Base-by-base conservation (phyloP, 805 yeast genomes). In the Wickerhamomyces chaumierensis region DNA sequence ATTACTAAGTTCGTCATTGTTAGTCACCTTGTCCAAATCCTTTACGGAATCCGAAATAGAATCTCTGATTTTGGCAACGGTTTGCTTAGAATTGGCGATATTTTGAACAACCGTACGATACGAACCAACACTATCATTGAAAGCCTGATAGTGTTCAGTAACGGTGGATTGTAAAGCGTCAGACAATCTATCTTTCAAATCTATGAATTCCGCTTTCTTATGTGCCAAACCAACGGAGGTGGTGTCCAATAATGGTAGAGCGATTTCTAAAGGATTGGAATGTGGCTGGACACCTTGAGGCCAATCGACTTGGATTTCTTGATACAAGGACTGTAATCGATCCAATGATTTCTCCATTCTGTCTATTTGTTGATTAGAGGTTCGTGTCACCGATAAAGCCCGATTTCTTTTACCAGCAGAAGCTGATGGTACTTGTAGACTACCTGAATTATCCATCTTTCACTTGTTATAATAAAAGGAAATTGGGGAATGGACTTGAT, bases 141-240 rank as follows among this genome's bases (percentile, higher is more conserved):
- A 87, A 2, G 85, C 78, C 54, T 84, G 88, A 55, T 78, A 80
- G 53, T 86, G 82, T 39, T 78, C 82, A 46, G 80, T 81, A 21
- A 88, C 96, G 2, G 88, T 84, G 18, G 59, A 61, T 42, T 79
- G 72, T 38, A 90, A 63, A 19, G 77, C 71, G 15, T 54, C 54
- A 14, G 78, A 72, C 12, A 88, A 70, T 38, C 71, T 63, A 18
- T 63, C 62, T 43, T 79, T 75, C 34, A 86, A 58, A 36, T 70
- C 69, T 33, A 68, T 63, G 48, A 90, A 90, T 43, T 84, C 87
- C 2, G 68, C 68, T 41, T 68, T 67, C 42, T 79, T 73, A 49
- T 78, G 80, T 1, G 95, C 94, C 49, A 84, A 61, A 0, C 97
- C 97, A n/a, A 87, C 92, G 1, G 95, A 82, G 2, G 94, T 77